Conservation (phyloP, 306 rosid species). For the Amphicarpaea edgeworthii region DNA sequence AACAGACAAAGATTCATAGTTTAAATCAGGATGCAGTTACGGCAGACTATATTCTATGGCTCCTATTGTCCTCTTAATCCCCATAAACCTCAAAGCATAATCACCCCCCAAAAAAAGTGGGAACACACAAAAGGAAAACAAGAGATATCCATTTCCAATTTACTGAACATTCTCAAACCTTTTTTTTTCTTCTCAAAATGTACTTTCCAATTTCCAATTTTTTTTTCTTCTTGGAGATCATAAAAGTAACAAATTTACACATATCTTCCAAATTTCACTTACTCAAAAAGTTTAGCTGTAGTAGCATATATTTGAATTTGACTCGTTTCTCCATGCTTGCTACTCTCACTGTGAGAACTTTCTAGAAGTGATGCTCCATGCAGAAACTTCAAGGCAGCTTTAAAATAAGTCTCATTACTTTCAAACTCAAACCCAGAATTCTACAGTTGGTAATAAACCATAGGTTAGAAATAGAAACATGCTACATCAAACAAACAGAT, state of each 20-base stretch:
- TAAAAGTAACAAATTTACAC: not conserved
- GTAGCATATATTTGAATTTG: slow-evolving; percentile 64
- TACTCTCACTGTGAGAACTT: slow-evolving; percentile 51
- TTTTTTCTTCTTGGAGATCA: too few species aligned
- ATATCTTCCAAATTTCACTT: slow-evolving; percentile 43
- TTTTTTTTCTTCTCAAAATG: not conserved
- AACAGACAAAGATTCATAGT: slow-evolving; percentile 6
- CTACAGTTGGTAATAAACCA: slow-evolving; percentile 47
- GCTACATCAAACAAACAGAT: slow-evolving; percentile 28
- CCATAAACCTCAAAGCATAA: not conserved
- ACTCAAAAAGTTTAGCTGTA: slow-evolving; percentile 74
- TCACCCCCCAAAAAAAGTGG: not conserved
- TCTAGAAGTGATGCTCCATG: slow-evolving; percentile 73
- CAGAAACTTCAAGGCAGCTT: slow-evolving; percentile 83
- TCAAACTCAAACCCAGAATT: slow-evolving; percentile 64
- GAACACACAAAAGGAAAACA: not conserved
- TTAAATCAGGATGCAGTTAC: not conserved
- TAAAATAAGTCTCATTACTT: slow-evolving; percentile 77
- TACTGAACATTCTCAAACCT: not conserved
- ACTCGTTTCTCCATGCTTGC: slow-evolving; percentile 60
- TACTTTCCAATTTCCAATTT: too few species aligned
- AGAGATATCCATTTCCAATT: not conserved
- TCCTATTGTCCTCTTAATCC: not conserved
- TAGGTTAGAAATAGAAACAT: slow-evolving; percentile 22
- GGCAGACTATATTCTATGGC: not conserved